phyloP scores from a whole-genome alignment of 2,329 filamentous ascomycete genomes.

The Diaporthe humulicola region DNA sequence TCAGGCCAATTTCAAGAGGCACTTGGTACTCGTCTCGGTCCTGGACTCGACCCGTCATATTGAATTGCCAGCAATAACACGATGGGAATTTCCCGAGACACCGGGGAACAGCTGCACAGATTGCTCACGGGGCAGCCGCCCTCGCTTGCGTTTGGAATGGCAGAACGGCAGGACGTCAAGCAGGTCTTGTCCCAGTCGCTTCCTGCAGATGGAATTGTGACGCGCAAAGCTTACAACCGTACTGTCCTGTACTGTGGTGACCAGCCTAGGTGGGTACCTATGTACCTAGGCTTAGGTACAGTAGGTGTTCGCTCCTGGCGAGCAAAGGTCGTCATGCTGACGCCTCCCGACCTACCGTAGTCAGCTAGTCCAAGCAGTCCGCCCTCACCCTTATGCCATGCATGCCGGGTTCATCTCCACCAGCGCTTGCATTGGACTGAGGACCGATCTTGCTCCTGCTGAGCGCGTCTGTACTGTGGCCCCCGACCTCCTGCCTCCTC shows the following conservation, averaged over 20 bases:
- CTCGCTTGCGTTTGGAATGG: neutral
- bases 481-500: conserved; percentile 3
- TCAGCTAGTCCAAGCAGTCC: neutral
- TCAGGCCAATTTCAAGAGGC: conserved; percentile 14
- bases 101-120: conserved; percentile 13
- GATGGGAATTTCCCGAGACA: conserved; percentile 30
- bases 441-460: neutral
- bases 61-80: conserved; percentile 4
- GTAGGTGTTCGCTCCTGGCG: neutral
- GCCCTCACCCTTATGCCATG: conserved; percentile 14
- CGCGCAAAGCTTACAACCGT: neutral
- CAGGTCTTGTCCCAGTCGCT: neutral
- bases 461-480: neutral
- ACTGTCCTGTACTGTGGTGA: neutral
- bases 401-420: conserved; percentile 18
- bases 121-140: conserved; percentile 5
- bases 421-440: conserved; percentile 10
- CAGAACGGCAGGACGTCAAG: neutral
- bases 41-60: neutral
- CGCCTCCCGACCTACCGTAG: conserved; percentile 3
- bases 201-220: neutral
- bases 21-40: neutral
- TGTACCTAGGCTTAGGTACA: neutral
- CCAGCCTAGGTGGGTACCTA: neutral
- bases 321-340: conserved; percentile 20